Conservation (phyloP, 208 protist species). For the Acanthamoeba triangularis region DNA sequence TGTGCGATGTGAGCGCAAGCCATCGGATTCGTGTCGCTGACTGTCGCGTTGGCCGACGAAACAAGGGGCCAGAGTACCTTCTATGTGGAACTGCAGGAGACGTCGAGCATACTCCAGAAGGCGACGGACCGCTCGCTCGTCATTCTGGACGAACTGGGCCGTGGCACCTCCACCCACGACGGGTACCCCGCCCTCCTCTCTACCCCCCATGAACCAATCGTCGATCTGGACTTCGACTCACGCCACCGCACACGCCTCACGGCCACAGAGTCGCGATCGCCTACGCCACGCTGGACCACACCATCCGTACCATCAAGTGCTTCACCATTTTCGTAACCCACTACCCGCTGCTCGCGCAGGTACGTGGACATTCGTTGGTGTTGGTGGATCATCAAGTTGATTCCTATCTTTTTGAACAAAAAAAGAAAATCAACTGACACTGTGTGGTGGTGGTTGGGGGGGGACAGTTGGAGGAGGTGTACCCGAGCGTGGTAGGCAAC, state of each 20-base stretch:
- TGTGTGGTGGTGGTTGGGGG: neutral
- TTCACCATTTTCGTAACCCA: constrained; percentile 92
- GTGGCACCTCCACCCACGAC: constrained; percentile 90
- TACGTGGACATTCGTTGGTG: neutral
- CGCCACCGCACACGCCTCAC: neutral
- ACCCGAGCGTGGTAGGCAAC: constrained; percentile 80
- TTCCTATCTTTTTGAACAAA: no score
- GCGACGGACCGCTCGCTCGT: constrained; percentile 86
- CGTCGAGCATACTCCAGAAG: constrained; percentile 82
- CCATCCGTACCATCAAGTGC: constrained; percentile 81
- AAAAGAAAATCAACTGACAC: no score
- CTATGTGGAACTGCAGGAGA: constrained; percentile 89
- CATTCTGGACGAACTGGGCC: constrained; percentile 90
- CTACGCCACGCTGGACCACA: constrained; percentile 88
- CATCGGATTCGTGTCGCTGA: neutral
- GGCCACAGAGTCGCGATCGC: constrained; percentile 87
- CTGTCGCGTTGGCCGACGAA: neutral
- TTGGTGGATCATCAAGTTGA: neutral
- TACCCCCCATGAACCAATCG: neutral
- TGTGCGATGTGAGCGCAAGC: neutral
- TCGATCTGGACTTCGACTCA: neutral
- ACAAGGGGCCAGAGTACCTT: constrained; percentile 87
- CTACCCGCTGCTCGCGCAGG: constrained; percentile 88
- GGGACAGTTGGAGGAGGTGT: constrained; percentile 80
- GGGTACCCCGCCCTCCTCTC: no score